Conservation (phyloP, 805 yeast species). For the Candida sphagnicola region DNA sequence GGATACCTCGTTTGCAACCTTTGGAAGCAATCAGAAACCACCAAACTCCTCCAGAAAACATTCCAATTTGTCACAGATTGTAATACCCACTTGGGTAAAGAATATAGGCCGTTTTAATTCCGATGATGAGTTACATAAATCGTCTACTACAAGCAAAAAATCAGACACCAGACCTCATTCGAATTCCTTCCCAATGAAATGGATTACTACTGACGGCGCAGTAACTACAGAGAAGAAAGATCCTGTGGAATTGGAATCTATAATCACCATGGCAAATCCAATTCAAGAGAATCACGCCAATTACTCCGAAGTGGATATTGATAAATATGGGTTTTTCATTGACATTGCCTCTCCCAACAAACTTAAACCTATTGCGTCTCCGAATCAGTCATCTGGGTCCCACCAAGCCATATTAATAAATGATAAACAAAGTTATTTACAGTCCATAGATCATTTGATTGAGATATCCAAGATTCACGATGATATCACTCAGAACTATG, state of each 20-base stretch:
- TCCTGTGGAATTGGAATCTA: conserved; percentile 7
- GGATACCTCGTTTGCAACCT: too few relatives aligned
- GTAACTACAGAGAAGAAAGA: background rate
- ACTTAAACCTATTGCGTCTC: background rate
- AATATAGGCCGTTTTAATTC: conserved; percentile 5
- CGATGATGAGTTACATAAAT: conserved; percentile 1
- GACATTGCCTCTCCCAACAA: conserved; percentile 10
- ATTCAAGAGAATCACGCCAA: background rate
- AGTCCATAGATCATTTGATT: conserved; percentile 23
- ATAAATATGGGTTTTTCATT: conserved; percentile 47
- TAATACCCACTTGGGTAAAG: conserved; percentile 3
- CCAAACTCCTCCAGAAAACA: too few relatives aligned
- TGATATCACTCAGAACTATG: conserved; percentile 32
- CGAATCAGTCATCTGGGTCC: background rate
- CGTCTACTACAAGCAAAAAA: background rate
- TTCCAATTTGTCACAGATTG: background rate
- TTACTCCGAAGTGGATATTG: conserved; percentile 25
- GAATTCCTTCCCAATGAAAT: background rate
- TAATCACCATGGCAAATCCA: conserved; percentile 1
- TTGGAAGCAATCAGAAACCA: background rate
- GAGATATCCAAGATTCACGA: conserved; percentile 44
- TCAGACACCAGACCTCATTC: background rate
- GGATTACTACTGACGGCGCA: background rate
- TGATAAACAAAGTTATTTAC: conserved; percentile 1
- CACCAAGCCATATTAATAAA: conserved; percentile 4